A percentile compares a stretch with the other conserved stretches of the same genome.
phyloP scores from a whole-genome alignment of 768 basidiomycete species.

The Lactarius pseudohatsudake region DNA sequence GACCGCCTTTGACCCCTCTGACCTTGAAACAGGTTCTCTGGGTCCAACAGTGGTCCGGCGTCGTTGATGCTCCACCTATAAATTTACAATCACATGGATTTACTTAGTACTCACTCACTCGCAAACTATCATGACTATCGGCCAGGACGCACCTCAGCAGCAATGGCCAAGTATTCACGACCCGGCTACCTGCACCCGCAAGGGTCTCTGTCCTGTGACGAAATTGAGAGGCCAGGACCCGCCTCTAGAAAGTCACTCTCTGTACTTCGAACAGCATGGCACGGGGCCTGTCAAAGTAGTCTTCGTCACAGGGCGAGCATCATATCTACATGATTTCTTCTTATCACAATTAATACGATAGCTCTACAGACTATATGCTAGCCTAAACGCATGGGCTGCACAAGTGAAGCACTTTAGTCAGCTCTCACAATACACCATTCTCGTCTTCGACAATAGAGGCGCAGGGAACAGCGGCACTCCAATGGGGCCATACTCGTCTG shows the following conservation, averaged over 20 bases:
- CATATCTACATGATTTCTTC: background rate
- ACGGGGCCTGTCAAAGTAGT: constrained; percentile 61
- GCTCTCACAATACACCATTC: constrained; percentile 51
- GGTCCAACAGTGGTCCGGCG: too few relatives aligned
- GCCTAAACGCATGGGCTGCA: constrained; percentile 59
- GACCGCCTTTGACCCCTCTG: too few relatives aligned
- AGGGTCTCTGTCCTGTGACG: constrained; percentile 77
- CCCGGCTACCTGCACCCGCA: constrained; percentile 58
- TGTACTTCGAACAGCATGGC: constrained; percentile 78
- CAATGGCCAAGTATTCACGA: constrained; percentile 53
- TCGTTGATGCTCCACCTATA: too few relatives aligned
- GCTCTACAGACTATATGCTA: constrained; percentile 53
- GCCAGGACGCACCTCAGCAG: background rate
- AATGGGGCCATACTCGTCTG: constrained; percentile 74
- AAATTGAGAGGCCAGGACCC: constrained; percentile 44
- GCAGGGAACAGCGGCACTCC: constrained; percentile 76
- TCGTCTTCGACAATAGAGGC: constrained; percentile 86
- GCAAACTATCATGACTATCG: background rate
- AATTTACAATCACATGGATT: background rate
- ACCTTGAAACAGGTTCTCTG: too few relatives aligned
- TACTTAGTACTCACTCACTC: background rate
- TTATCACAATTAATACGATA: background rate
- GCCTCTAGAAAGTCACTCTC: constrained; percentile 62
- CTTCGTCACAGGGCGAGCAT: constrained; percentile 69
- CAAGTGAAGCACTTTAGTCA: constrained; percentile 67